Base-by-base conservation (phyloP, 2,329 filamentous ascomycete genomes). In the Penicillium expansum region DNA sequence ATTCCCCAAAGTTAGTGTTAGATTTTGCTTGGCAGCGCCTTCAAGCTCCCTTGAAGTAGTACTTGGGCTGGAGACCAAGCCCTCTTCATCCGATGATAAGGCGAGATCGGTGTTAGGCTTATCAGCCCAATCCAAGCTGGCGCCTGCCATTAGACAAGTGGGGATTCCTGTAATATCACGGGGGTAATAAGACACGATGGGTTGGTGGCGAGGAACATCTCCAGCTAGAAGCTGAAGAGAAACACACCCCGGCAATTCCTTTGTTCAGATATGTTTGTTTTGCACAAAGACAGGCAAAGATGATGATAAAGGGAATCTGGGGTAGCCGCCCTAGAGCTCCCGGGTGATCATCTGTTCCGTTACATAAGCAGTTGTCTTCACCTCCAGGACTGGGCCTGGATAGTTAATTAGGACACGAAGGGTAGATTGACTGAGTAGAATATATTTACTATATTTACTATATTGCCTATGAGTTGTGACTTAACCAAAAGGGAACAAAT, bases 61-160 rank as follows among this genome's bases (percentile, higher is more conserved):
- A 52, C 65, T 71, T 43, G 65, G 63, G 43, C 62, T 70, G 2
- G 69, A 69, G 32, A 65, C 56, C 37, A 67, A 64, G 33, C 66
- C 67, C 30, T 71, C 69, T 27, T 71, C 71, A 43, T 72, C 71
- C 8, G 68, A 70, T 13, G 66, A 62, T 48, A 59, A 52, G 20
- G 51, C 62, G 16, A 62, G 48, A 54, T 70, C 66, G 49, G 67
- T 61, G 53, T 55, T 62, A 33, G 64, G 56, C 50, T 60, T 63
- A 54, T 63, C 62, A 57, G 65, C 63, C 42, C 64, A 55, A 61
- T 63, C 64, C 43, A 64, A 57, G 55, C 63, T 63, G 52, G 62
- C 51, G 29, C 62, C 64, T 45, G 69, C 64, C 70, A 72, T 71
- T 35, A 62, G 50, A 53, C 42, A 24, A 35, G 45, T 48, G 30